A percentile compares a stretch with the other conserved stretches of the same genome.
Conservation (phyloP, 805 yeast species). For the Teunomyces panamensis region DNA sequence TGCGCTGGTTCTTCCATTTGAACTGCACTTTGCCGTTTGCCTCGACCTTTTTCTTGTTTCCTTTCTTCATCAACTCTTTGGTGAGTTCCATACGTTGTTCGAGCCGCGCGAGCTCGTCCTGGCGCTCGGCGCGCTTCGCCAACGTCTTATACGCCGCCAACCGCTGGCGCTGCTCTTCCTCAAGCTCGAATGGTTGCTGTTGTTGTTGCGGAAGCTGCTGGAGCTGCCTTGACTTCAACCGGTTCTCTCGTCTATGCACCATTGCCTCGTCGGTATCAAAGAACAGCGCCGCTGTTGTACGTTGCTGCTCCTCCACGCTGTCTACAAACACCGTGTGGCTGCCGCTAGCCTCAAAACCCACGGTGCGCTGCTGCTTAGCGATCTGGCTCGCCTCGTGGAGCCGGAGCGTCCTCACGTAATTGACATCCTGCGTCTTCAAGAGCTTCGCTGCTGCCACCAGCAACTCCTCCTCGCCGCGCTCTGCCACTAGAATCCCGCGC, state of each 20-base stretch:
- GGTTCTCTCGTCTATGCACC: constrained; percentile 64
- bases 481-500: constrained; percentile 64
- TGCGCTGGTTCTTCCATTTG: constrained; percentile 84
- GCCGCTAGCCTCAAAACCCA: constrained; percentile 58
- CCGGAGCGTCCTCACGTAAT: constrained; percentile 76
- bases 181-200: constrained; percentile 25
- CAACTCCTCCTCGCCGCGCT: constrained; percentile 61
- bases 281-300: constrained; percentile 60
- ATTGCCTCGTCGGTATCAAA: constrained; percentile 71
- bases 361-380: constrained; percentile 48
- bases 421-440: constrained; percentile 86
- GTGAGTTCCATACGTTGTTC: constrained; percentile 73
- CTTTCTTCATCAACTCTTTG: constrained; percentile 86
- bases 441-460: constrained; percentile 75
- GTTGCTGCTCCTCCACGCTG: constrained; percentile 48
- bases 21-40: constrained; percentile 65
- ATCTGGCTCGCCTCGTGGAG: constrained; percentile 66
- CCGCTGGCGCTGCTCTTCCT: constrained; percentile 44
- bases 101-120: constrained; percentile 61
- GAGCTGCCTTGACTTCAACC: constrained; percentile 63
- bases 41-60: constrained; percentile 74
- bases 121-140: constrained; percentile 67
- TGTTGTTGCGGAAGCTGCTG: constrained; percentile 31
- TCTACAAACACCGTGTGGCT: constrained; percentile 87
- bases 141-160: constrained; percentile 58